phyloP scores from a whole-genome alignment of 148 eudicot species.

The Rhododendron griersonianum region DNA sequence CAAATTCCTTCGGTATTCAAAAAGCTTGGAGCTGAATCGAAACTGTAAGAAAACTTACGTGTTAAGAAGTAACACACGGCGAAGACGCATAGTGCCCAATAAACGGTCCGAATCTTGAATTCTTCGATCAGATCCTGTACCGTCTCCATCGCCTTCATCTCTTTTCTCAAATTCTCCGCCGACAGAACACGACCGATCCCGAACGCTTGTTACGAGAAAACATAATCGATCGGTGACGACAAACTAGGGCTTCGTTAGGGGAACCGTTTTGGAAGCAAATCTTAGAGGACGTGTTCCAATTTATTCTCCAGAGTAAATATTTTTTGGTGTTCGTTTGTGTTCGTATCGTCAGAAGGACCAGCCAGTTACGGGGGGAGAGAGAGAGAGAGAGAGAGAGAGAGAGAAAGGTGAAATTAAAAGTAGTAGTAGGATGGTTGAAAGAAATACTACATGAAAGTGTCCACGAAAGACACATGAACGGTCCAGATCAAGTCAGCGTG shows the following conservation, averaged over 20 bases:
- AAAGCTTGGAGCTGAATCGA: background rate
- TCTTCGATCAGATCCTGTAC: constrained; percentile 86
- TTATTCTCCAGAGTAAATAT: background rate
- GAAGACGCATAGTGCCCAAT: constrained; percentile 83
- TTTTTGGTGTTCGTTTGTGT: background rate
- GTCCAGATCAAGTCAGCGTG: no score
- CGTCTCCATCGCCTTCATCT: constrained; percentile 52
- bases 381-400: background rate
- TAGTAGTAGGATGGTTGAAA: no score
- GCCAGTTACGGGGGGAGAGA: background rate
- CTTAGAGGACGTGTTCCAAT: background rate
- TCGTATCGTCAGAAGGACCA: background rate
- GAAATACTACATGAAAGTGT: no score
- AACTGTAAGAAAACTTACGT: constrained; percentile 42
- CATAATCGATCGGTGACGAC: background rate
- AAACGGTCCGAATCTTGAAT: constrained; percentile 78
- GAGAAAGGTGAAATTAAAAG: background rate
- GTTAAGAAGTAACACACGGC: constrained; percentile 70
- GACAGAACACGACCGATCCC: background rate
- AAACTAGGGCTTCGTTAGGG: constrained; percentile 3
- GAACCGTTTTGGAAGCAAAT: background rate
- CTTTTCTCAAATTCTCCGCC: background rate
- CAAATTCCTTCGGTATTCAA: background rate
- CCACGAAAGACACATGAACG: no score
- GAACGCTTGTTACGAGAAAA: background rate